Evolutionary conservation across 1,139 yeast species (phyloP), one percentile per base, ranked within the genome.

Genomic region (Saccharomyces hybrid): DNA sequence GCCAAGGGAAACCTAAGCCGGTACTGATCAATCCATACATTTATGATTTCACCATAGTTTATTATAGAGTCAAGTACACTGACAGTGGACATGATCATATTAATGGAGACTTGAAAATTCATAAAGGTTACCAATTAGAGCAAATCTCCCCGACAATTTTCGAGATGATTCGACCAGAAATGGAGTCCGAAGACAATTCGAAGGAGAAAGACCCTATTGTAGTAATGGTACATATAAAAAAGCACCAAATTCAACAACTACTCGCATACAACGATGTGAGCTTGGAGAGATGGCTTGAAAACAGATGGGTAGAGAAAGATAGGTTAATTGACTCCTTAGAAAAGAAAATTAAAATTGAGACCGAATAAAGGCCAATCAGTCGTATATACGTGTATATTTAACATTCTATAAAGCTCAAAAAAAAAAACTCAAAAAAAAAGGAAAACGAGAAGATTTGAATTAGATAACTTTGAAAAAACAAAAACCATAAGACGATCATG

Each of bases 231-330:
- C 78, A 80, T 61, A 74, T 85, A 27, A 75, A 73, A 50, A 73
- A 78, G 24, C 76, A 75, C 61, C 67, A 77, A 9, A 59, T 85
- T 12, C 65, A 73, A n/a, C 70, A 78, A 54, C 66, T 87, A 3
- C 34, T 66, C 27, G 85, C 88, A 0, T 58, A 68, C 11, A 82
- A 79, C 58, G 73, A 80, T 50, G 71, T 74, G 46, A 79, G 77
- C 58, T 58, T 85, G 46, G 93, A 86, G 61, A 81, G 79, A 64
- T 88, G 90, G 85, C 66, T 88, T 14, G 96, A 88, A 66, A 74
- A 74, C 51, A 71, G 75, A 44, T 88, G 96, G 96, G 69, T 72
- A n/a, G 81, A 78, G 52, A 87, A 87, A 65, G 95, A 88, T 63
- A 74, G 67, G 55, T 59, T 75, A 49, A 73, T 79, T 28, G 69